phyloP scores from a whole-genome alignment of 2,329 filamentous ascomycete species.

The Sporothrix dimorphospora region DNA sequence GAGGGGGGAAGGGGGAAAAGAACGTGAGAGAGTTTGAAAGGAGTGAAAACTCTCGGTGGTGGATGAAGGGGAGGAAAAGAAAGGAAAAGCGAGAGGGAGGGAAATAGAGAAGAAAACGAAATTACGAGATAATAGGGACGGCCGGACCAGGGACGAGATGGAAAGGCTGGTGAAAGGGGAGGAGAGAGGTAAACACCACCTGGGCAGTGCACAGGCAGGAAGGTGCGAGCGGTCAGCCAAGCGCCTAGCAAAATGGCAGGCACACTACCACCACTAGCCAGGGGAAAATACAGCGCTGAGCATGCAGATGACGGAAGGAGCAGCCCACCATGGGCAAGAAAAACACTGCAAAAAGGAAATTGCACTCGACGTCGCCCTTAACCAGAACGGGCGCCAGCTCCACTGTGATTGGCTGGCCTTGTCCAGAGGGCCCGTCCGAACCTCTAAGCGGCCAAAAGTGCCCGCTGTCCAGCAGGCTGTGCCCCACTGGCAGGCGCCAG shows the following conservation, averaged over 20 bases:
- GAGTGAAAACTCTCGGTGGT: slow-evolving; percentile 28
- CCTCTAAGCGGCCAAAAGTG: slow-evolving; percentile 8
- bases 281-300: slow-evolving; percentile 23
- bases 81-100: slow-evolving; percentile 8
- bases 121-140: slow-evolving; percentile 10
- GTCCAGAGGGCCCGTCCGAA: background rate
- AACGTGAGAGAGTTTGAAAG: slow-evolving; percentile 26
- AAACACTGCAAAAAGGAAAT: slow-evolving; percentile 26
- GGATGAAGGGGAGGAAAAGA: slow-evolving; percentile 1
- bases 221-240: slow-evolving; percentile 21
- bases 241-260: slow-evolving; percentile 20
- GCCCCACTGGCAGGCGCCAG: slow-evolving; percentile 22
- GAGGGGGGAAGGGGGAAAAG: slow-evolving; percentile 6
- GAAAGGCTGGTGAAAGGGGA: slow-evolving; percentile 5
- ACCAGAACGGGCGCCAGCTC: slow-evolving; percentile 19
- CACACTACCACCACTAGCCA: slow-evolving; percentile 16
- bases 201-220: slow-evolving; percentile 5
- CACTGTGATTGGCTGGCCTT: slow-evolving; percentile 8
- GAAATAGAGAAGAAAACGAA: slow-evolving; percentile 23
- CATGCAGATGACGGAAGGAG: slow-evolving; percentile 15
- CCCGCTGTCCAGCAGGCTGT: slow-evolving; percentile 2
- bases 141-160: background rate
- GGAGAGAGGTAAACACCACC: slow-evolving; percentile 16
- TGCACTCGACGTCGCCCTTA: slow-evolving; percentile 26
- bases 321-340: background rate